Conservation (phyloP, 768 basidiomycete species). For the Termitomyces sp. region DNA sequence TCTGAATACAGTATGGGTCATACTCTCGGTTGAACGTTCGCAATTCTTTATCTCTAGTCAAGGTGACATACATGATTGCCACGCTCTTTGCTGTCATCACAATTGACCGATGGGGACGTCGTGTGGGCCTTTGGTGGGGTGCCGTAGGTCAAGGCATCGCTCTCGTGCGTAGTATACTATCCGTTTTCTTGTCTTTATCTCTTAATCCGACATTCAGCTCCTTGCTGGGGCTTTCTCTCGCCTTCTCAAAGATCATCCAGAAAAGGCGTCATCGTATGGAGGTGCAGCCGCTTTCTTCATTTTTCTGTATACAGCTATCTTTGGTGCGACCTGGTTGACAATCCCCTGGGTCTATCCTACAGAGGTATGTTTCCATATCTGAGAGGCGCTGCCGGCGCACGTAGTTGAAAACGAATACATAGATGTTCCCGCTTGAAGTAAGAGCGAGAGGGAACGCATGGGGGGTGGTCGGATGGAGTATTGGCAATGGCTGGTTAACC, state of each 20-base stretch:
- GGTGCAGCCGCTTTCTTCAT: slow-evolving; percentile 41
- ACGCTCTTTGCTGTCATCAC: slow-evolving; percentile 37
- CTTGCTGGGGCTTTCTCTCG: slow-evolving; percentile 39
- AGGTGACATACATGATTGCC: slow-evolving; percentile 41
- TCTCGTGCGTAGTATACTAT: slow-evolving; percentile 16
- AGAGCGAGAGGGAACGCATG: slow-evolving; percentile 44
- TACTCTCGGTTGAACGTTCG: neutral
- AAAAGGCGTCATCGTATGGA: slow-evolving; percentile 33
- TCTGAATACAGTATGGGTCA: slow-evolving; percentile 33
- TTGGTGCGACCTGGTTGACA: slow-evolving; percentile 45
- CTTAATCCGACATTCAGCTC: slow-evolving; percentile 17
- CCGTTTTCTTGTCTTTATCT: neutral
- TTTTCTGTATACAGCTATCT: slow-evolving; percentile 38
- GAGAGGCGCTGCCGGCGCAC: slow-evolving; percentile 1
- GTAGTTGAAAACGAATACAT: neutral
- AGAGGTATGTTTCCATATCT: slow-evolving; percentile 14
- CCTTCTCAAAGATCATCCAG: slow-evolving; percentile 36
- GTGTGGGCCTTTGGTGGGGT: slow-evolving; percentile 43
- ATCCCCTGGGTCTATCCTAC: slow-evolving; percentile 36
- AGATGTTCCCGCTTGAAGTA: slow-evolving; percentile 41
- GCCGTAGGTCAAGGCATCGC: slow-evolving; percentile 36
- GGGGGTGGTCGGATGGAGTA: slow-evolving; percentile 42
- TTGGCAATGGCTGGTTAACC: slow-evolving; percentile 40
- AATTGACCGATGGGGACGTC: slow-evolving; percentile 40
- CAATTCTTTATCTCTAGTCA: neutral